phyloP scores from a whole-genome alignment of 2,329 filamentous ascomycete species.

The Pseudogymnoascus sp. region DNA sequence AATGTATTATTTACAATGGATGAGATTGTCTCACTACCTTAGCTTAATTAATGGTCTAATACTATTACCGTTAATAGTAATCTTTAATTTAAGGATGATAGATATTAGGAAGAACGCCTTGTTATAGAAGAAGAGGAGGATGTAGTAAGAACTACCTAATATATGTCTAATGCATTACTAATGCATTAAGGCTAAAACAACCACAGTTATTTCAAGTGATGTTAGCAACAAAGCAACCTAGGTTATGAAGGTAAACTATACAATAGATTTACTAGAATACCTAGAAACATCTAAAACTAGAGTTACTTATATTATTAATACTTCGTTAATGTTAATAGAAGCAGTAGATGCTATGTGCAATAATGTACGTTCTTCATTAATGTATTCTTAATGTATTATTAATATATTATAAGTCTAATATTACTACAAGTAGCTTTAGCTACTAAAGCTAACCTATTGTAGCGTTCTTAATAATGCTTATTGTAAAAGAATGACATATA shows the following conservation, averaged over 20 bases:
- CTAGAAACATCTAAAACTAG: neutral
- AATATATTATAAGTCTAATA: conserved; percentile 4
- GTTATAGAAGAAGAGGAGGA: neutral
- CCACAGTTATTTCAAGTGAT: neutral
- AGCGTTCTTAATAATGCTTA: too few relatives aligned
- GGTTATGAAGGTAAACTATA: neutral
- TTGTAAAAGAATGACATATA: too few relatives aligned
- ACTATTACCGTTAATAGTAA: neutral
- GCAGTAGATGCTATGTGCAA: neutral
- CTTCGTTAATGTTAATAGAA: neutral
- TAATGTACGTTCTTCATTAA: neutral
- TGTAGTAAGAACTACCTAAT: neutral
- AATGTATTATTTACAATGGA: neutral
- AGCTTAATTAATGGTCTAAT: neutral
- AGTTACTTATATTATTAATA: neutral
- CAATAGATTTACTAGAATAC: neutral
- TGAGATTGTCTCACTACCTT: neutral
- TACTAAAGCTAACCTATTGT: neutral
- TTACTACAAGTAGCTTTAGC: neutral
- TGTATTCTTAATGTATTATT: conserved; percentile 1
- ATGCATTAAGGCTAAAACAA: neutral
- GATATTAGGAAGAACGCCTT: neutral
- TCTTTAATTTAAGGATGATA: neutral
- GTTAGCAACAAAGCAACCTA: neutral
- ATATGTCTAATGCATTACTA: conserved; percentile 6